These are phyloP conservation scores for Tricholoma saponaceum DNA, from an alignment of 768 basidiomycete species.

Conservation along the genomic window DNA sequence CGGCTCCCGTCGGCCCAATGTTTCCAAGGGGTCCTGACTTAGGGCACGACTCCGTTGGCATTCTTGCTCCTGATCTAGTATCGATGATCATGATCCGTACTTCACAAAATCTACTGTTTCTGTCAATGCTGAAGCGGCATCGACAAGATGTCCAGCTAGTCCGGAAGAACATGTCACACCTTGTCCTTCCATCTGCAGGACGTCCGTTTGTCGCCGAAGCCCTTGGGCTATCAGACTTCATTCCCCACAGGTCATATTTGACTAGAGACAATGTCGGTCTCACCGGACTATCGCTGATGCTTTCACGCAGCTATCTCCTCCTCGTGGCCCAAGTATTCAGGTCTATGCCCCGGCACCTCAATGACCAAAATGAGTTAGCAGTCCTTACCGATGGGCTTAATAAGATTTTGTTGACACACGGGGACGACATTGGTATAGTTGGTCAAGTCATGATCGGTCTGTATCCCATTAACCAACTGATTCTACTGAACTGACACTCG, in stretches of 20 bases:
- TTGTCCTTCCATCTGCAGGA: conserved; percentile 51
- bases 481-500: conserved; percentile 2
- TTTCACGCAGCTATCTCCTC: conserved; percentile 67
- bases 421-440: conserved; percentile 75
- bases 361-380: conserved; percentile 63
- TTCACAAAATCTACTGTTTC: conserved; percentile 67
- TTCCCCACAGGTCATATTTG: conserved; percentile 30
- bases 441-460: conserved; percentile 68
- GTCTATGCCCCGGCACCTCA: conserved; percentile 67
- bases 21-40: conserved; percentile 46
- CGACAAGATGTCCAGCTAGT: conserved; percentile 65
- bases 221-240: conserved; percentile 43
- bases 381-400: conserved; percentile 68
- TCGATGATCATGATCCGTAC: conserved; percentile 61
- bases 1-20: conserved; percentile 54
- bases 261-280: conserved; percentile 19
- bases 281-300: conserved; percentile 49
- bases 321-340: conserved; percentile 68
- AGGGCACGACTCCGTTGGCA: conserved; percentile 33
- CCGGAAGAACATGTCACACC: conserved; percentile 58
- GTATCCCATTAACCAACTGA: conserved; percentile 15
- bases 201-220: conserved; percentile 17
- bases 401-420: conserved; percentile 61
- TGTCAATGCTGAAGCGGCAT: conserved; percentile 59
- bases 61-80: conserved; percentile 39